Evolutionary conservation across 2,329 filamentous ascomycete genomes (phyloP), one percentile per base, ranked within the genome.

Genomic region (Aspergillus latus): DNA sequence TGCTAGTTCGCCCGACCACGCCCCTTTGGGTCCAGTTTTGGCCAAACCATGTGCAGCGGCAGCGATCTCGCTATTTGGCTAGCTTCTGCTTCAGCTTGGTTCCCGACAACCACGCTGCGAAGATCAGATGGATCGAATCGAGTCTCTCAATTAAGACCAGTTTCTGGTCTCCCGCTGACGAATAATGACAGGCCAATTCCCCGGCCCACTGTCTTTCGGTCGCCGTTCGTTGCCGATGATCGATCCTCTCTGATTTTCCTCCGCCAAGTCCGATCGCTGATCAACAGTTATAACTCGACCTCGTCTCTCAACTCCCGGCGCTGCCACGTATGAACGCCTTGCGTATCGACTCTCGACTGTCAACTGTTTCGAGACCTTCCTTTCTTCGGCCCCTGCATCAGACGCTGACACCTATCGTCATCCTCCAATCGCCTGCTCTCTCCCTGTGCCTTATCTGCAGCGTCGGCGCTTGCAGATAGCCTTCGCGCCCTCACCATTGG

Each of bases 401-500:
- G 59, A 62, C 64, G 59, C 63, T 49, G 54, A 57, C 53, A 50
- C 51, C 47, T 48, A 44, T 61, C 40, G 47, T 57, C 36, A 49
- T 29, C 46, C 57, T 52, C 49, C 51, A 54, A 56, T 59, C 50
- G 50, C 43, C 51, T 45, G 10, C 55, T 34, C 34, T 55, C 49
- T 46, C 37, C 50, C 34, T 16, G 34, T 48, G 32, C 48, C 47
- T 57, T 54, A 58, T 64, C 58, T 54, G 58, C 59, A 52, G 47
- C 59, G 60, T 59, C 56, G 61, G 64, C 63, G 64, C 64, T 62
- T 66, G 56, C 48, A 59, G 26, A 52, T 48, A 49, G 37, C 29
- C 43, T 53, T 21, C 29, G 39, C 21, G 39, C 43, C 54, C 46
- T 44, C 46, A 37, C 34, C 51, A 65, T 67, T 66, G 65, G 65